Evolutionary conservation across 306 rosid species (phyloP).

Genomic region (Amphicarpaea edgeworthii): DNA sequence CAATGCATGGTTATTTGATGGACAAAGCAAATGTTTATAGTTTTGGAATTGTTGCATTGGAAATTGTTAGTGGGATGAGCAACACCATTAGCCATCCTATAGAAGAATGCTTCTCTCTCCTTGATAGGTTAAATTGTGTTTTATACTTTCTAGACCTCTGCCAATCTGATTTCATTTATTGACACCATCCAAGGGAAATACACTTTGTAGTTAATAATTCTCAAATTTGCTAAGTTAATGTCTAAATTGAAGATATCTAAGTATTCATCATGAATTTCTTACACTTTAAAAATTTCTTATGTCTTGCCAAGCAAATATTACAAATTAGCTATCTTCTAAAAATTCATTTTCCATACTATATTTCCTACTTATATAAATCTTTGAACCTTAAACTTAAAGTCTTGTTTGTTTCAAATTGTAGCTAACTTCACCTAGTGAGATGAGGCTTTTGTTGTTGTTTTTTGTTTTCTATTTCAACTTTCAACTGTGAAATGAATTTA

Average conservation of each 20-base stretch:
- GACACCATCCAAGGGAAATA: neutral
- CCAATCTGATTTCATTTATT: neutral
- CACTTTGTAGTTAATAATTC: neutral
- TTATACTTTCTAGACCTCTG: neutral
- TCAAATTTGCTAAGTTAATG: neutral
- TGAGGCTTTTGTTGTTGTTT: neutral
- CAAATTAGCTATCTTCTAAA: neutral
- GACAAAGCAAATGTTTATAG: slow-evolving; percentile 80
- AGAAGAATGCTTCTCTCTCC: neutral
- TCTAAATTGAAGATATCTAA: slow-evolving; percentile 15
- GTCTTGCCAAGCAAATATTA: neutral
- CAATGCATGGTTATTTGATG: slow-evolving; percentile 66
- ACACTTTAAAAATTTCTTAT: neutral
- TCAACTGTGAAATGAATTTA: neutral
- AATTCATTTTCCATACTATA: neutral
- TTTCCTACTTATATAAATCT: neutral
- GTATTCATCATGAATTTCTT: neutral
- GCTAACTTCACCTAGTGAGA: too few species aligned
- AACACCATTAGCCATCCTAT: neutral
- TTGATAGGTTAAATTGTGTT: slow-evolving; percentile 53
- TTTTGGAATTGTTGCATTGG: slow-evolving; percentile 62
- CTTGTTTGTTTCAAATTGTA: slow-evolving; percentile 22
- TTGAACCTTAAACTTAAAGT: neutral
- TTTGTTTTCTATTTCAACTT: neutral
- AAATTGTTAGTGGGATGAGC: slow-evolving; percentile 37